Evolutionary conservation across 257 asterid genomes (phyloP).

Genomic region (Solanum arcanum): DNA sequence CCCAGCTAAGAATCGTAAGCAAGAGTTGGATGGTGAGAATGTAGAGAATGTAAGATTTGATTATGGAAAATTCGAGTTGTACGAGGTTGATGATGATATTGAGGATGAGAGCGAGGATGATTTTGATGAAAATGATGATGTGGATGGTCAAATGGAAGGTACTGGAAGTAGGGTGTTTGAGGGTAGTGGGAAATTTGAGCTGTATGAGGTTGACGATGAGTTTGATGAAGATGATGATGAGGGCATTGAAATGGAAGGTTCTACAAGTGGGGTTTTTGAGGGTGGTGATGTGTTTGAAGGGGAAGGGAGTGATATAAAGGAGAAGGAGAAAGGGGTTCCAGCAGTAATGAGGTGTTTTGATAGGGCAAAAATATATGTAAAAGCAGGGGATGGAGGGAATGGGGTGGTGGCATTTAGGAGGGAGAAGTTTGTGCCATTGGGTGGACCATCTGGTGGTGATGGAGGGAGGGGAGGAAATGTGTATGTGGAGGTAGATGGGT

Average conservation of each 20-base stretch:
- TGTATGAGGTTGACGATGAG: constrained; percentile 60
- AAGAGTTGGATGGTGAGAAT: constrained; percentile 9
- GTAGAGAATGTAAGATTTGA: constrained; percentile 19
- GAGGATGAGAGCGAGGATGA: constrained; percentile 31
- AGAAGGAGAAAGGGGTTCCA: constrained; percentile 89
- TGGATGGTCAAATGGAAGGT: constrained; percentile 19
- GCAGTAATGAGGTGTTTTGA: constrained; percentile 98
- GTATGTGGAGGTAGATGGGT: constrained; percentile 60
- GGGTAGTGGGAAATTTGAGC: constrained; percentile 37
- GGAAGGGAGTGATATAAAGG: constrained; percentile 34
- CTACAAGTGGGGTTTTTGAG: constrained; percentile 11
- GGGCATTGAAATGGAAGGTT: constrained; percentile 15
- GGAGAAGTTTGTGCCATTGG: constrained; percentile 86
- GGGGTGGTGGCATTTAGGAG: constrained; percentile 93
- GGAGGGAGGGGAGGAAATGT: constrained; percentile 98
- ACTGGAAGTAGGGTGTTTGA: constrained; percentile 14
- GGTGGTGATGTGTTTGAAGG: constrained; percentile 22
- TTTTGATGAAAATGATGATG: constrained; percentile 13
- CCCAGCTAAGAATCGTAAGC: background rate
- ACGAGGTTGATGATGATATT: constrained; percentile 58
- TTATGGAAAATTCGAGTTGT: constrained; percentile 55
- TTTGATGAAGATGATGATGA: constrained; percentile 13
- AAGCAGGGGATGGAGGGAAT: constrained; percentile 92
- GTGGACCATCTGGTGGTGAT: constrained; percentile 98
- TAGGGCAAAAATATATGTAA: constrained; percentile 64